Percentiles rank a stretch among this genome's conserved stretches.
Conservation (phyloP, 2,329 filamentous ascomycete species). For the Ceratocystis albifundus region DNA sequence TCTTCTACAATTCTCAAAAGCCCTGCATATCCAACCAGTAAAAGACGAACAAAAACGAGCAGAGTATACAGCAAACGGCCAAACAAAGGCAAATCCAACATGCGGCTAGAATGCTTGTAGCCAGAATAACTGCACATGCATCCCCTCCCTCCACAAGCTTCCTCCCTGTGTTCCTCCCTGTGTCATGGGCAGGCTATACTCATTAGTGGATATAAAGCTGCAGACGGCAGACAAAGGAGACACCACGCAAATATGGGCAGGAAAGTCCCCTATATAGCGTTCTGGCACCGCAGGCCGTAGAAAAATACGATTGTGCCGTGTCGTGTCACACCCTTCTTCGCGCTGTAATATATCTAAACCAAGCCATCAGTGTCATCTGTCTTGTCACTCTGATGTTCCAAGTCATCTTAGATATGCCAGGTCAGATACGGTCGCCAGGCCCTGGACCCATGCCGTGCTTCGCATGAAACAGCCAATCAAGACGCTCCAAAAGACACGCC, state of each 20-base stretch:
- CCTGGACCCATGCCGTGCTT: neutral
- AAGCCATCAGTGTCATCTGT: neutral
- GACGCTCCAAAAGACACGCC: neutral
- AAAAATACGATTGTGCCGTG: neutral
- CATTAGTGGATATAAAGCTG: neutral
- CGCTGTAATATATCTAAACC: neutral
- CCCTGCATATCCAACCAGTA: neutral
- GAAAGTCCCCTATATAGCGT: neutral
- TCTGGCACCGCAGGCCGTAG: neutral
- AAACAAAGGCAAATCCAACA: neutral
- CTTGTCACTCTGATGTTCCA: neutral
- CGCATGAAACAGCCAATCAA: neutral
- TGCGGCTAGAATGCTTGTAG: too few relatives aligned
- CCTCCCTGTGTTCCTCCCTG: neutral
- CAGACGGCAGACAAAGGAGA: neutral
- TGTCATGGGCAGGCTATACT: neutral
- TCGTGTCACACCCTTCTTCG: neutral
- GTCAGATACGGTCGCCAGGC: neutral
- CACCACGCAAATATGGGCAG: neutral
- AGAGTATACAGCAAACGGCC: neutral
- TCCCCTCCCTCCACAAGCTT: neutral
- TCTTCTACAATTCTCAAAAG: too few relatives aligned
- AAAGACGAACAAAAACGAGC: neutral
- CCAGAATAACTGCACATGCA: neutral
- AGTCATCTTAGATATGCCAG: neutral